phyloP scores from a whole-genome alignment of 257 asterid genomes.

The Lantana camara region DNA sequence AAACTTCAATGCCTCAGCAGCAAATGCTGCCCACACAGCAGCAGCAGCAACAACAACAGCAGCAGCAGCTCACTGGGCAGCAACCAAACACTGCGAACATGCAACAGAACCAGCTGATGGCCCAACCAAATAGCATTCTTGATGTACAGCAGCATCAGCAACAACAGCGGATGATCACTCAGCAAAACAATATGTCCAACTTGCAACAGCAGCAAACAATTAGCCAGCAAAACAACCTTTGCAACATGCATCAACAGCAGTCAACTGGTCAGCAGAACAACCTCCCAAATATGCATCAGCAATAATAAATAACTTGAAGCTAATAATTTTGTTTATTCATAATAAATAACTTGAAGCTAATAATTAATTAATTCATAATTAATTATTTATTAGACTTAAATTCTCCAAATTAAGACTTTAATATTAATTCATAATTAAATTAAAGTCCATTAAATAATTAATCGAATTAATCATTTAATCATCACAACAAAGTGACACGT shows the following conservation, averaged over 20 bases:
- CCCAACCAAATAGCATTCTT: slow-evolving; percentile 67
- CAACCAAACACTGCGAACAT: slow-evolving; percentile 65
- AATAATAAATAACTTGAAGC: no score
- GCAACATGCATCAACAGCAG: slow-evolving; percentile 79
- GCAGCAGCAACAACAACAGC: slow-evolving; percentile 58
- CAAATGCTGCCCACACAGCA: slow-evolving; percentile 57
- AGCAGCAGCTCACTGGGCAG: slow-evolving; percentile 61
- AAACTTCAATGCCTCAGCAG: slow-evolving; percentile 60
- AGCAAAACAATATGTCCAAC: slow-evolving; percentile 66
- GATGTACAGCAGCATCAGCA: slow-evolving; percentile 71
- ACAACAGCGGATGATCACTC: slow-evolving; percentile 75
- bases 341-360: no score
- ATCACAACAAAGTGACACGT: no score
- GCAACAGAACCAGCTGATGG: slow-evolving; percentile 76
- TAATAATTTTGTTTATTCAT: no score
- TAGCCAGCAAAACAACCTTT: slow-evolving; percentile 70
- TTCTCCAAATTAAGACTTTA: no score
- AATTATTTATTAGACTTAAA: no score
- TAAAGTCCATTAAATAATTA: no score
- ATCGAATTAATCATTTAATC: no score
- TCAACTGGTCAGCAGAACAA: slow-evolving; percentile 70
- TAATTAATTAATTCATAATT: no score
- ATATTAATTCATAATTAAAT: no score
- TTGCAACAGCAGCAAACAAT: slow-evolving; percentile 75
- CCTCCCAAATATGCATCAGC: slow-evolving; percentile 75